These are phyloP conservation scores for Debaryomyces singareniensis DNA, from an alignment of 1,139 yeast genomes.

Conservation along the genomic window DNA sequence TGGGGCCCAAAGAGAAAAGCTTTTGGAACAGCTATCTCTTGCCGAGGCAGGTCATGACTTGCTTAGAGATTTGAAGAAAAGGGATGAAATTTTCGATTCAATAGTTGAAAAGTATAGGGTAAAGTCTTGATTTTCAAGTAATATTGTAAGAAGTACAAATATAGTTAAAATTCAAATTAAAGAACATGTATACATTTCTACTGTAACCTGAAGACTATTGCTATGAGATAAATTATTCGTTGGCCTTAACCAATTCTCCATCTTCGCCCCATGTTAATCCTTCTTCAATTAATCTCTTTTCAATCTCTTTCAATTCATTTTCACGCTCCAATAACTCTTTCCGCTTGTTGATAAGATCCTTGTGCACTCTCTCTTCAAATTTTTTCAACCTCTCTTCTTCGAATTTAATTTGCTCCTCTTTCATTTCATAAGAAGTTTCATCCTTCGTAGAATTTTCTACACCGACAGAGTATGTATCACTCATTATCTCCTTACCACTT, in stretches of 20 bases:
- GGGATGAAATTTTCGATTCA: slow-evolving; percentile 49
- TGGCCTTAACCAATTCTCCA: slow-evolving; percentile 34
- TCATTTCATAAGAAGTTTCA: slow-evolving; percentile 44
- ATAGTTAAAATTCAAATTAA: neutral
- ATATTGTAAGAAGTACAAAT: neutral
- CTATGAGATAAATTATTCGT: slow-evolving; percentile 8
- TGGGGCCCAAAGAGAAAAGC: slow-evolving; percentile 34
- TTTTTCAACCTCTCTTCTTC: slow-evolving; percentile 77
- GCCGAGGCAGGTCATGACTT: slow-evolving; percentile 46
- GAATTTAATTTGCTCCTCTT: slow-evolving; percentile 74
- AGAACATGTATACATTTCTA: neutral
- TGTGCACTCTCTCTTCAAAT: slow-evolving; percentile 83
- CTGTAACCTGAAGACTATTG: neutral
- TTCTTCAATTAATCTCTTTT: slow-evolving; percentile 62
- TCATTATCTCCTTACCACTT: slow-evolving; percentile 4
- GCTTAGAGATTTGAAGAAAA: slow-evolving; percentile 45
- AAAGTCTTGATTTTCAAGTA: neutral
- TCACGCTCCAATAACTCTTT: slow-evolving; percentile 84
- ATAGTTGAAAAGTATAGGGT: slow-evolving; percentile 46
- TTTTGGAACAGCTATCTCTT: slow-evolving; percentile 33
- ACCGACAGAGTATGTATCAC: neutral
- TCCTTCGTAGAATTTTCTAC: slow-evolving; percentile 26
- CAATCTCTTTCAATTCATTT: slow-evolving; percentile 78
- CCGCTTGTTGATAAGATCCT: slow-evolving; percentile 78
- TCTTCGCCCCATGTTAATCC: slow-evolving; percentile 39